Base-by-base conservation (phyloP, 768 basidiomycete genomes). In the Pisolithus orientalis region DNA sequence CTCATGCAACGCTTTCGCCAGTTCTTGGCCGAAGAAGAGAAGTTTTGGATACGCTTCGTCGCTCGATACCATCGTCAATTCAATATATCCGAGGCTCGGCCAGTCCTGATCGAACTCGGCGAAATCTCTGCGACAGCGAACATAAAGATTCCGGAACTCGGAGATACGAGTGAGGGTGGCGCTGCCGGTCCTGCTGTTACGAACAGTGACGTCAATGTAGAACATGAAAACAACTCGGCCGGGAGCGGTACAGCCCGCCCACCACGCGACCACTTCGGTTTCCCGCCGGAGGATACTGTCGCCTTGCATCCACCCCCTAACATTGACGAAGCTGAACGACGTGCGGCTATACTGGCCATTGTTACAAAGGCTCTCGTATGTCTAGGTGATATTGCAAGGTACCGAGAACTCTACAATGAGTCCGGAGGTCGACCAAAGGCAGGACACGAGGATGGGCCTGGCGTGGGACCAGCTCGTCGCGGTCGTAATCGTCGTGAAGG, bases 301-400 rank as follows among this genome's bases (percentile, higher is more conserved):
- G 57, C 59, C n/a, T 65, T 68, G 27, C 60, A 65, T 28, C 72
- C 77, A 7, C 61, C 74, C 38, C 78, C 77, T 8, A 39, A 70
- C 10, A 75, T 75, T 28, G 53, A 55, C 29, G 56, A 59, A 40
- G 55, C 54, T 11, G 55, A 65, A 34, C 80, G 87, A 60, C 80
- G 80, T 47, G 78, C 80, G 52, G 75, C 75, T 54, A 80, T 84
- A 52, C 72, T 94, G n/a, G 79, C 82, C 9, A 83, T 90, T 42
- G 71, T 94, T 40, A 87, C 85, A 72, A 96, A 95, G 71, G 84
- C 87, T 7, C 73, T 99, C 50, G 84, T 97, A 17, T 95, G 89
- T 66, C 78, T 94, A 8, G 96, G 96, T 10, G 96, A 99, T 62
- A 85, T 99, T 45, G 90, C 93, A 53, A 80, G 96, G 39, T 99